phyloP scores from a whole-genome alignment of 352 stramenopile species.

The Phytophthora vignae region DNA sequence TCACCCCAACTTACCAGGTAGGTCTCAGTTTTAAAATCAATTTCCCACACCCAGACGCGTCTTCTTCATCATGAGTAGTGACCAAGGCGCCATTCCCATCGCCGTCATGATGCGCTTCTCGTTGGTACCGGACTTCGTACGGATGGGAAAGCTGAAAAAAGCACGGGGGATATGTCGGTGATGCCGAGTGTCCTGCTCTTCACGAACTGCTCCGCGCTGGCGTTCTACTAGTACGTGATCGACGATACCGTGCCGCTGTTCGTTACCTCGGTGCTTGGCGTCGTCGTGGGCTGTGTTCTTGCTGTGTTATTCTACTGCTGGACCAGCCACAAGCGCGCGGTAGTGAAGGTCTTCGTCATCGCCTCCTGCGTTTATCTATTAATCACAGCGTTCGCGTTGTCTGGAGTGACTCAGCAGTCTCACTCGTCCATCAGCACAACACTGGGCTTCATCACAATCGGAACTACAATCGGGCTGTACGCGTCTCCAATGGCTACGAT shows the following conservation, averaged over 20 bases:
- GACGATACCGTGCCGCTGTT: constrained; percentile 30
- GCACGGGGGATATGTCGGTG: constrained; percentile 33
- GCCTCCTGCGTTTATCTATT: no score
- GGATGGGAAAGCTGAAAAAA: constrained; percentile 22
- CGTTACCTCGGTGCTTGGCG: constrained; percentile 20
- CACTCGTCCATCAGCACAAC: constrained; percentile 14
- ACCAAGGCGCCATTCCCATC: neutral
- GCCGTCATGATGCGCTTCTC: constrained; percentile 34
- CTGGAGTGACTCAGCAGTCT: constrained; percentile 33
- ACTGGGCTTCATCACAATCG: constrained; percentile 37
- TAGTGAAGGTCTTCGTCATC: no score
- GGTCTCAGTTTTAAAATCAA: no score
- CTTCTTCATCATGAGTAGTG: constrained; percentile 9
- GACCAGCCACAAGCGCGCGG: constrained; percentile 8
- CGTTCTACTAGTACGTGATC: constrained; percentile 31
- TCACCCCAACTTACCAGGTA: no score
- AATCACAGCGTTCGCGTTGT: constrained; percentile 44
- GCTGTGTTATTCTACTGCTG: constrained; percentile 23
- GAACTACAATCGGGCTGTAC: constrained; percentile 47
- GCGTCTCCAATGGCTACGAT: constrained; percentile 55
- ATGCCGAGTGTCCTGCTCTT: constrained; percentile 31
- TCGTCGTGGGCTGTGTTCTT: constrained; percentile 16
- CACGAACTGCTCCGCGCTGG: constrained; percentile 32
- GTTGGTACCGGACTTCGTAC: constrained; percentile 32
- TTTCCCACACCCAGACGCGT: no score